Base-by-base conservation (phyloP, 106 monocot species). In the Ottelia alismoides region DNA sequence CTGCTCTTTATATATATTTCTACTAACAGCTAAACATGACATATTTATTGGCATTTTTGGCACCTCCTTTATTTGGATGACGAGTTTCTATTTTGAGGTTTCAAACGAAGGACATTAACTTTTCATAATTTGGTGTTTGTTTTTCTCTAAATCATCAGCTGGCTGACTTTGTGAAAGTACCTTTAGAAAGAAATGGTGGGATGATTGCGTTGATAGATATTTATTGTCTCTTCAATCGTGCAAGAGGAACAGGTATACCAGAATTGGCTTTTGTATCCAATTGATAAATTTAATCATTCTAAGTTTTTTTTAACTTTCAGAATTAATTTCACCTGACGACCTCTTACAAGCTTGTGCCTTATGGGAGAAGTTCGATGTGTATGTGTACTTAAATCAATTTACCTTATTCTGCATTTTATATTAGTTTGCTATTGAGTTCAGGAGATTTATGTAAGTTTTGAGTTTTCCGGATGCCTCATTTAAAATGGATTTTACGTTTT, bases 331-430 rank as follows among this genome's bases (percentile, higher is more conserved):
- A 35, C 96, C 96, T 4, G 96, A 98, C n/a, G 96, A 98, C 70
- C 78, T 98, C 28, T 65, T 89, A 56, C 84, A 77, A 85, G 96
- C 96, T 20, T 98, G 96, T 70, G 75, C 66, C 14, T 52, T 98
- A 19, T 98, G 96, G 96, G 89, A 98, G 57, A 98, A 98, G 76
- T 66, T 89, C 77, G 85, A 98, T 68, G 96, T 98, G 96, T 98
- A 98, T 58, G 84, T 72, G 66, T 53, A 72, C 72, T 82, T 50
- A 16, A 32, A 59, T 56, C 47, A 35, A 61, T 45, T 58, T 56
- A 11, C n/a, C 0, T 56, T 31, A 5, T 56, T 56, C 20, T 50
- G 49, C 14, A 16, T 50, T n/a, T 21, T 50, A 50, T 7, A 43
- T 43, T 6, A 7, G 40, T 6, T 43, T 7, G 40, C 40, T 7